Base-by-base conservation (phyloP, 495 filamentous ascomycete genomes). In the Aspergillus egyptiacus region DNA sequence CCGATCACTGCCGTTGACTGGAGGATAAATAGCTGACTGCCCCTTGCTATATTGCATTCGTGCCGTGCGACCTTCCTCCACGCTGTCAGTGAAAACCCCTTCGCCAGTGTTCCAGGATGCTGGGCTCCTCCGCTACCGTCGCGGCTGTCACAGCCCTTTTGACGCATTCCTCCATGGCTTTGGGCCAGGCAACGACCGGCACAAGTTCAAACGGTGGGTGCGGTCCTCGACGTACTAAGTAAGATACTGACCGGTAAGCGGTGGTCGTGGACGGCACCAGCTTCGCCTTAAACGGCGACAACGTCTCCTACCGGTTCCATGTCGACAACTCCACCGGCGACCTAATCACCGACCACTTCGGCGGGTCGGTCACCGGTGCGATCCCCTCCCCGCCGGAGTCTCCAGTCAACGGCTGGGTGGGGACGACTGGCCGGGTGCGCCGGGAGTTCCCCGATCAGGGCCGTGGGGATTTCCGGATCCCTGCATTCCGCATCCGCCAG, bases 371-470 rank as follows among this genome's bases (percentile, higher is more conserved):
- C 27, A 55, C 54, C 5, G 62, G 59, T 9, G 61, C 59, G 0
- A 71, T 74, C 9, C 68, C 71, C 0, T 57, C 59, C 1, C 72
- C 74, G 39, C 53, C 61, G 15, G 57, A 65, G 7, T 52, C 63
- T 0, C 60, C 58, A 5, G 66, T 67, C 17, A 63, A 69, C 24
- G 76, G 76, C 35, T 80, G 76, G 75, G 62, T 63, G n/a, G 64
- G 66, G 5, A 58, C 56, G 11, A 58, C 66, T 17, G 71, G 68
- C 6, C 71, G 74, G 38, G 56, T 67, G 6, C 72, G 75, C 6
- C 71, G 76, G 4, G 76, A 80, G 51, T 78, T 80, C 41, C 76
- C 76, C 3, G 76, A 80, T 40, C 66, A 73, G 19, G 76, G 76
- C 1, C 68, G 75, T 24, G 75, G 76, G 14, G 76, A 80, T 51